These are phyloP conservation scores for Trichosanthes truncata DNA, from an alignment of 306 rosid species.

Conservation along the genomic window DNA sequence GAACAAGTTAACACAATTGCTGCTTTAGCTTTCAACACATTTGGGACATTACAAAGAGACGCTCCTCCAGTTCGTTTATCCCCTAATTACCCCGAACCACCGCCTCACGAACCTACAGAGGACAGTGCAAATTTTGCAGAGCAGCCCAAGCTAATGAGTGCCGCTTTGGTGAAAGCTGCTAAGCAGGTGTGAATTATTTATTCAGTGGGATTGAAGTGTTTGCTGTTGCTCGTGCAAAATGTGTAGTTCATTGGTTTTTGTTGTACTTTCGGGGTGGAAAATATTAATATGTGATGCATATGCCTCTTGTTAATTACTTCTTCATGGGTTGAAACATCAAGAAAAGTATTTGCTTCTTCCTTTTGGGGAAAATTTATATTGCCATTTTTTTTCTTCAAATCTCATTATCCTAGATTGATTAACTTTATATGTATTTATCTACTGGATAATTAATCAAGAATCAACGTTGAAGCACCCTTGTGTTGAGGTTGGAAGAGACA, in stretches of 20 bases:
- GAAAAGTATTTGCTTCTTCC: not conserved
- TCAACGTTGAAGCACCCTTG: not conserved
- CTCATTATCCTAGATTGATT: not conserved
- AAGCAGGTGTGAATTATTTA: constrained; percentile 50
- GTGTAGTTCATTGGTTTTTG: not conserved
- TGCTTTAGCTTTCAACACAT: constrained; percentile 57
- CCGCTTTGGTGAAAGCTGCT: constrained; percentile 72
- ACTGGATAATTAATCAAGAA: not conserved
- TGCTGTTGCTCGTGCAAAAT: not conserved
- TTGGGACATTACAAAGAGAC: constrained; percentile 83
- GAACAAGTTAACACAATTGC: constrained; percentile 69
- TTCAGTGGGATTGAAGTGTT: not conserved
- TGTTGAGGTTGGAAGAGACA: not conserved
- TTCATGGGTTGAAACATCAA: not conserved
- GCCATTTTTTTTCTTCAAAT: not conserved
- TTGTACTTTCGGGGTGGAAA: not conserved
- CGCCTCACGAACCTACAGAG: constrained; percentile 39
- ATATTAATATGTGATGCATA: not conserved
- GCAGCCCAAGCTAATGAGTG: constrained; percentile 70
- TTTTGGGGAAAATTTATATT: not conserved
- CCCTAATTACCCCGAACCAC: constrained; percentile 76
- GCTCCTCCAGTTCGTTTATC: constrained; percentile 78
- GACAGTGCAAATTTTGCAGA: constrained; percentile 45
- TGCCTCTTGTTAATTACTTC: not conserved
- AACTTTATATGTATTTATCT: not conserved